Evolutionary conservation across 148 eudicot genomes (phyloP).

Genomic region (Selenicereus undatus): DNA sequence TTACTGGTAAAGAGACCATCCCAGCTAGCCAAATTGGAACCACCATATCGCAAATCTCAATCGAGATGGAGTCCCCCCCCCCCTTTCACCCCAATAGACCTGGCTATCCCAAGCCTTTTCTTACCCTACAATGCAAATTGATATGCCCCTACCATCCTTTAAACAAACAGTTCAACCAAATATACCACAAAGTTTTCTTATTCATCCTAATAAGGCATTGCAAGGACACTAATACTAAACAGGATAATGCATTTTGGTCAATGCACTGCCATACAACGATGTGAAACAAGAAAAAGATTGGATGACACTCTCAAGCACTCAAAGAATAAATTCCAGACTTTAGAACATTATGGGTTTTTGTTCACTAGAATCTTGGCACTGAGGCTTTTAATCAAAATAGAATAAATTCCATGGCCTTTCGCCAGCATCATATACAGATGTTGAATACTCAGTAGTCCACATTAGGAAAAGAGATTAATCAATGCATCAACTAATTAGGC

Average conservation of each 20-base stretch:
- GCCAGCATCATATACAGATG: background rate
- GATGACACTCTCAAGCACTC: slow-evolving; percentile 1
- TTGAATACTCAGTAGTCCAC: background rate
- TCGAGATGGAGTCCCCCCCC: background rate
- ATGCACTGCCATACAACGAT: background rate
- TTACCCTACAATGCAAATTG: background rate
- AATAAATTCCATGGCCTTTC: background rate
- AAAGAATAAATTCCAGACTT: background rate
- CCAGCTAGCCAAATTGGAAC: background rate
- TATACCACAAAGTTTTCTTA: background rate
- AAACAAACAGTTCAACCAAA: background rate
- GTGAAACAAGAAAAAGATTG: background rate
- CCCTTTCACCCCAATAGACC: background rate
- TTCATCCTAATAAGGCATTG: background rate
- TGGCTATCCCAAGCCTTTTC: background rate
- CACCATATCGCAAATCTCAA: slow-evolving; percentile 2
- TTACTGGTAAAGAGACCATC: background rate
- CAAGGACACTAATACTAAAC: background rate
- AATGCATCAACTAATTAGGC: background rate
- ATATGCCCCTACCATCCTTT: background rate
- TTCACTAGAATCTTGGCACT: background rate
- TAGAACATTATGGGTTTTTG: background rate
- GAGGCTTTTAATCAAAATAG: background rate
- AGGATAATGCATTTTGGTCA: background rate
- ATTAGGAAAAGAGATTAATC: background rate